These are phyloP conservation scores for Citrus glauca DNA, from an alignment of 345 rosid genomes.

Conservation along the genomic window DNA sequence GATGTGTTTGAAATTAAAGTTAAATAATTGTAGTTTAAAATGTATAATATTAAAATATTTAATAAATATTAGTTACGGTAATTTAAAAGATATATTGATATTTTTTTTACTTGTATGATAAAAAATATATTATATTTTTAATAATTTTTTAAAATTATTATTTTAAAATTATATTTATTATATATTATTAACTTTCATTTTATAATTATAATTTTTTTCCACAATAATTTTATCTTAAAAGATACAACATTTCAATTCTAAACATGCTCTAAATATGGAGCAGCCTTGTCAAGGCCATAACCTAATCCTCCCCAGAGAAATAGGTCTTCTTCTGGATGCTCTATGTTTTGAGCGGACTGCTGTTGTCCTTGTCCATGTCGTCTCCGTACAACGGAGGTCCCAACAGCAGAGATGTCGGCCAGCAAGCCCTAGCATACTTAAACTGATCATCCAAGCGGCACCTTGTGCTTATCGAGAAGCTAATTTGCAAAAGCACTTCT, in stretches of 20 bases:
- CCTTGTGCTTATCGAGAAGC: not conserved
- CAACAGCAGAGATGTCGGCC: no score
- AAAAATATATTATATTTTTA: no score
- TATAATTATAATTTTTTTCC: no score
- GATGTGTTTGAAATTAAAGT: no score
- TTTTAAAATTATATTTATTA: no score
- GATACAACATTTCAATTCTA: fast-evolving
- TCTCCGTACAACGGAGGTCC: no score
- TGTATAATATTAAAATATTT: fast-evolving
- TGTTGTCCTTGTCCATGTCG: no score
- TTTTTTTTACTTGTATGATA: no score
- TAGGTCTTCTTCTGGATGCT: not conserved
- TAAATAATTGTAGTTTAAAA: fast-evolving
- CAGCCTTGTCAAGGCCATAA: not conserved
- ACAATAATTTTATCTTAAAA: no score
- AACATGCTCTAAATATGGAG: not conserved
- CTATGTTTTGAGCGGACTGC: not conserved
- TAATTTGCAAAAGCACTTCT: not conserved
- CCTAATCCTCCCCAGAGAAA: not conserved
- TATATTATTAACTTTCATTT: no score
- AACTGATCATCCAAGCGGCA: not conserved
- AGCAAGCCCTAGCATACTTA: not conserved
- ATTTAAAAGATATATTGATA: no score
- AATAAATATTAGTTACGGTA: fast-evolving
- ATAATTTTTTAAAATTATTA: no score